Base-by-base conservation (phyloP, 768 basidiomycete species). In the Lentinula raphanica region DNA sequence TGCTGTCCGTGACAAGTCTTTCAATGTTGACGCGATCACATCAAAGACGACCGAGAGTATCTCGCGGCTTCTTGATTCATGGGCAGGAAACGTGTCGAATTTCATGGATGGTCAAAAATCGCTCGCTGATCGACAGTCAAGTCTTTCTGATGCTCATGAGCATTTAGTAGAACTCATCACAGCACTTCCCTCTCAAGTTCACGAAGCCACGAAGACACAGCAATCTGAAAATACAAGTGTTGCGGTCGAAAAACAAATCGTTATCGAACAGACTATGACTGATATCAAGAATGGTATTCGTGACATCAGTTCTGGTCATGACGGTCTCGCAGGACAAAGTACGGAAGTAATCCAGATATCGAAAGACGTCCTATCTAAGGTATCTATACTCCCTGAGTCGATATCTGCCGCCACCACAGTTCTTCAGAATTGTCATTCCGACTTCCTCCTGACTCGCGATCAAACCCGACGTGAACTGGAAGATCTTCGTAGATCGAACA, bases 1-100 rank as follows among this genome's bases (percentile, higher is more conserved):
- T 49, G 81, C 89, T 36, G 85, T 90, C 27, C 80, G 91, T 8
- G 91, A 93, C 69, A 85, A 86, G 65, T 69, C 80, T 5, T 80
- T 88, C 64, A 88, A 82, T 63, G 71, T 84, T 17, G 87, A 90
- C 38, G 70, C 72, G 3, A 68, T 91, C 45, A 76, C 82, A 1
- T 67, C 70, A 27, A 86, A 76, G 62, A 77, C 92, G 5, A 69
- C 74, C 1, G 84, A 88, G 49, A 72, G 77, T 35, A 70, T 91
- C 0, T 71, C 75, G 2, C 72, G 68, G 23, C 65, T 78, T 3
- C 62, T 84, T 49, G 71, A 78, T 49, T 74, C 79, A n/a, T 67
- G 82, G 11, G 66, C 71, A 5, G 67, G 67, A 3, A 74, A 70
- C 39, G 62, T 87, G 49, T 72, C 73, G 5, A 65, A 67, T 3